Base-by-base conservation (phyloP, 176 grass and related monocot genomes). In the Dactylis glomerata region DNA sequence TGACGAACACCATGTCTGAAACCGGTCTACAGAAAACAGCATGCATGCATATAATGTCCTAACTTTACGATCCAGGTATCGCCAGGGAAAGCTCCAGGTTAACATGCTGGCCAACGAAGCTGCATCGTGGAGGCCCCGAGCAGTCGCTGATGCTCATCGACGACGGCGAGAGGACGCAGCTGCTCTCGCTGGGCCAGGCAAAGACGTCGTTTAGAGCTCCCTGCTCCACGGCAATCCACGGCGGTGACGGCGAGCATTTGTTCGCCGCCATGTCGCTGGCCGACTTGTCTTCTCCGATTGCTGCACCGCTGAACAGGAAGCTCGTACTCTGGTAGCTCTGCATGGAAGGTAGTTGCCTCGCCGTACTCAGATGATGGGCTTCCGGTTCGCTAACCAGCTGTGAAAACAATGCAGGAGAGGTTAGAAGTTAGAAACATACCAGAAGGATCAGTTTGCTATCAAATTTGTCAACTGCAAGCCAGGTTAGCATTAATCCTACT, bases 31-130 rank as follows among this genome's bases (percentile, higher is more conserved):
- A 87, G 50, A 59, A 75, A 46, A 46, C 56, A 68, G 27, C 75
- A 46, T 28, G 24, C 42, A 73, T 0, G 42, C 26, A 65, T 30
- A 36, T 36, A 34, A 23, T 67, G 50, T 73, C 14, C 58, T 83
- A 87, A 80, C 87, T 24, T 31, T 83, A 86, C 9, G 84, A 90
- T 75, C 91, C 82, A 19, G 91, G 89, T 55, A 96, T 87, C 52
- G 96, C 94, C 91, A 99, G 88, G 5, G 96, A 94, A 57, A 99
- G 93, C 59, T 96, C 93, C 78, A 99, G 67, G 59, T 92, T 99
- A 82, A 99, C 36, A 40, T 69, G 77, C 31, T 70, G 88, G 10
- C 59, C 69, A 45, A 41, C 57, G 58, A 84, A 70, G 87, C 70
- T 77, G 44, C 75, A 56, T 13, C 65, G 61, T 15, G 89, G 86